phyloP scores from a whole-genome alignment of 2,329 filamentous ascomycete genomes.

The Teratosphaeria destructans region DNA sequence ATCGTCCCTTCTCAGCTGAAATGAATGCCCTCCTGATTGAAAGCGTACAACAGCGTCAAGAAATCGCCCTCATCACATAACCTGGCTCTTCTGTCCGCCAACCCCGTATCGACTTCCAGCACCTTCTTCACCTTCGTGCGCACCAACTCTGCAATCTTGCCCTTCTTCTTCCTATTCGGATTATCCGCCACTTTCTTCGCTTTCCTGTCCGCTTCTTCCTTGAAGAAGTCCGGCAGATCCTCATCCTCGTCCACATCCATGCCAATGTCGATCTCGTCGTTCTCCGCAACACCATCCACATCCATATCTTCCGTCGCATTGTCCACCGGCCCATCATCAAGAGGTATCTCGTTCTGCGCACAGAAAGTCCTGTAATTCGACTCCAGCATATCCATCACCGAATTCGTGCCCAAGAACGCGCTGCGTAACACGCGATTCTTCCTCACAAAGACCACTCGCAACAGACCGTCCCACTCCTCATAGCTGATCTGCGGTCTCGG shows the following conservation, averaged over 20 bases:
- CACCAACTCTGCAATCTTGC: conserved; percentile 71
- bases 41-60: conserved; percentile 66
- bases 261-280: conserved; percentile 36
- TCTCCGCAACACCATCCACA: conserved; percentile 27
- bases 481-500: conserved; percentile 82
- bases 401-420: conserved; percentile 68
- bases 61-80: conserved; percentile 93
- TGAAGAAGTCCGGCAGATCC: conserved; percentile 76
- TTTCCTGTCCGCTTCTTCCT: conserved; percentile 46
- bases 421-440: conserved; percentile 86
- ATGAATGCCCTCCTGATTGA: conserved; percentile 88
- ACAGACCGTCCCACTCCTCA: conserved; percentile 87
- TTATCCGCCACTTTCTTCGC: conserved; percentile 44
- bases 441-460: conserved; percentile 71
- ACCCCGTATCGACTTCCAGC: conserved; percentile 65
- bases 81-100: conserved; percentile 71
- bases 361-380: conserved; percentile 86
- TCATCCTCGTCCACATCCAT: conserved; percentile 53
- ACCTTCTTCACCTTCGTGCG: conserved; percentile 78
- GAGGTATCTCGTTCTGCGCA: conserved; percentile 67
- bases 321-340: conserved; percentile 55
- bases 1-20: conserved; percentile 38
- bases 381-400: conserved; percentile 73
- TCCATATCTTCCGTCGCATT: conserved; percentile 34
- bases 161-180: conserved; percentile 60